Percentiles rank a stretch among this genome's conserved stretches.
phyloP scores from a whole-genome alignment of 1,284 basidiomycete genomes.

The Leccinum griseonigrum region DNA sequence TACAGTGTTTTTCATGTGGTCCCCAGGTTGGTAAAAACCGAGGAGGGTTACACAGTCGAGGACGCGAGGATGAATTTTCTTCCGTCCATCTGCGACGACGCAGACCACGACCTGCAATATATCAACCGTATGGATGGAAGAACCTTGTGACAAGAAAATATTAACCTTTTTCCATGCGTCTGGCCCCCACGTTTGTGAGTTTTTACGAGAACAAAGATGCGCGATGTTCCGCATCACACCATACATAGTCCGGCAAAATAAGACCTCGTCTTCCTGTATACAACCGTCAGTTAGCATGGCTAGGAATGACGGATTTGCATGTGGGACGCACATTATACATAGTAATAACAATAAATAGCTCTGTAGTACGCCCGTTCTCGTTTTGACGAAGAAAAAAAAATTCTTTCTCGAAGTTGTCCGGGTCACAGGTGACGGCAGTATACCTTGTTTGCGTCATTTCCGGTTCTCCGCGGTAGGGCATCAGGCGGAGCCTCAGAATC shows the following conservation, averaged over 20 bases:
- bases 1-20: constrained; percentile 88
- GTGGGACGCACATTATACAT: constrained; percentile 83
- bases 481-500: constrained; percentile 49
- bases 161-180: constrained; percentile 95
- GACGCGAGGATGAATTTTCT: constrained; percentile 89
- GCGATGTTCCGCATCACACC: constrained; percentile 94
- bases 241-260: constrained; percentile 93
- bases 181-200: constrained; percentile 93
- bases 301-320: constrained; percentile 69
- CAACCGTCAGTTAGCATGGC: constrained; percentile 48
- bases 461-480: constrained; percentile 77
- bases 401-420: constrained; percentile 86
- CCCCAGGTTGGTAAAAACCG: constrained; percentile 75
- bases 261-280: constrained; percentile 85
- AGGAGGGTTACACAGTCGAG: constrained; percentile 87
- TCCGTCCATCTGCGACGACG: constrained; percentile 94
- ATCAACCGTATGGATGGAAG: not conserved
- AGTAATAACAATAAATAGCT: constrained; percentile 93
- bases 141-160: not conserved
- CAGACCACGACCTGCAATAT: constrained; percentile 80
- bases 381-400: constrained; percentile 88
- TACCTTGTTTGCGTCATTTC: constrained; percentile 86
- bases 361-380: constrained; percentile 77
- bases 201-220: constrained; percentile 90
- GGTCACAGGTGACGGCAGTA: constrained; percentile 90